Conservation (phyloP, 1,284 basidiomycete species). For the Ceratorhiza oryzae-sativae region DNA sequence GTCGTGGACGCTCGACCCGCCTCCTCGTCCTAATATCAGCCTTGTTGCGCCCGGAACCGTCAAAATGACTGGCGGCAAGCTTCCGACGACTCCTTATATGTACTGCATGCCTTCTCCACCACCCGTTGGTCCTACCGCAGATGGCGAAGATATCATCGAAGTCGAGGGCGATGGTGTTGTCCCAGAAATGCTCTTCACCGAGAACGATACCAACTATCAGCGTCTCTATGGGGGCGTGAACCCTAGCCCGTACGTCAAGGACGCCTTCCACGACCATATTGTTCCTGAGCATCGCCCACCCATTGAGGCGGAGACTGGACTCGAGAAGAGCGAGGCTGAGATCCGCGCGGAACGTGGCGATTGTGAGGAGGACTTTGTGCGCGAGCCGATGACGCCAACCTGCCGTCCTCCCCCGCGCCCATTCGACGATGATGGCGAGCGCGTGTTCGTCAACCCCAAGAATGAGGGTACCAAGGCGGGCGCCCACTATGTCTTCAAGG, state of each 20-base stretch:
- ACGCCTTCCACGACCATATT: constrained; percentile 99
- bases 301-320: constrained; percentile 47
- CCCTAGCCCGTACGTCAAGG: constrained; percentile 85
- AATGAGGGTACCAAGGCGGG: constrained; percentile 91
- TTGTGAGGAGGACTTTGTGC: constrained; percentile 37
- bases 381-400: constrained; percentile 45
- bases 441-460: constrained; percentile 83
- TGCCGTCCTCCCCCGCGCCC: constrained; percentile 63
- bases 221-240: constrained; percentile 91
- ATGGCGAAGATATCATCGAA: constrained; percentile 53
- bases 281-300: constrained; percentile 80
- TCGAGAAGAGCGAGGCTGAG: constrained; percentile 49
- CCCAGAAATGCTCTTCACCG: constrained; percentile 88
- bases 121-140: constrained; percentile 72
- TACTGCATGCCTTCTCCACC: constrained; percentile 94
- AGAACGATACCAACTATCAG: constrained; percentile 96
- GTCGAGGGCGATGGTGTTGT: constrained; percentile 73
- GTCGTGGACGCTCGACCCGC: constrained; percentile 90
- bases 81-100: constrained; percentile 74
- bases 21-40: constrained; percentile 76
- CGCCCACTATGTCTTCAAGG: constrained; percentile 87
- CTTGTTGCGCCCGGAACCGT: constrained; percentile 65
- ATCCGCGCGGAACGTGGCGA: constrained; percentile 45
- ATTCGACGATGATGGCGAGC: constrained; percentile 49
- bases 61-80: constrained; percentile 73